A percentile compares a stretch with the other conserved stretches of the same genome.
These are phyloP conservation scores for Solanum hybrid DNA, from an alignment of 305 asterid genomes.

Conservation along the genomic window DNA sequence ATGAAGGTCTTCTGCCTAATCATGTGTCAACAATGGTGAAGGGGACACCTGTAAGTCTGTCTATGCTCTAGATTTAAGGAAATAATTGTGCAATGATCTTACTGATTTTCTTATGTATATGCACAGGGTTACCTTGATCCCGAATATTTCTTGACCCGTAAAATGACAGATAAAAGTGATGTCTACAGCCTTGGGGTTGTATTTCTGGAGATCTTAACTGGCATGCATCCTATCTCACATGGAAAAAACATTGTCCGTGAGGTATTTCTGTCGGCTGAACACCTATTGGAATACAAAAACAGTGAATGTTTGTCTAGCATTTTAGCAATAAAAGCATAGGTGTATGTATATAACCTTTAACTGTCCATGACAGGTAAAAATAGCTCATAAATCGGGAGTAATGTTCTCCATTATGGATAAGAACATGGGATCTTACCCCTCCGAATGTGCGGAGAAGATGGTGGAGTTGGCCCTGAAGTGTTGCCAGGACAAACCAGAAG, in stretches of 20 bases:
- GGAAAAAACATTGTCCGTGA: slow-evolving; percentile 87
- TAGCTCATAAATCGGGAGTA: slow-evolving; percentile 52
- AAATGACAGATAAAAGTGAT: slow-evolving; percentile 80
- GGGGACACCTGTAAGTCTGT: slow-evolving; percentile 77
- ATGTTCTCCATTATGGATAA: slow-evolving; percentile 63
- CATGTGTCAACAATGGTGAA: slow-evolving; percentile 72
- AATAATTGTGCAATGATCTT: background rate
- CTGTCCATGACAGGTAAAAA: slow-evolving; percentile 38
- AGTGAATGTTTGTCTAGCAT: background rate
- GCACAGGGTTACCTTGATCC: slow-evolving; percentile 92
- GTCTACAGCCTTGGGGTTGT: slow-evolving; percentile 90
- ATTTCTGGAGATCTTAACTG: slow-evolving; percentile 71
- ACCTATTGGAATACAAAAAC: background rate
- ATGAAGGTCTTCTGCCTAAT: slow-evolving; percentile 34
- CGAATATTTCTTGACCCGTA: slow-evolving; percentile 64
- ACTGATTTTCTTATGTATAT: slow-evolving; percentile 1
- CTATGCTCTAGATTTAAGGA: background rate
- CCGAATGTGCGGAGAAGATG: slow-evolving; percentile 53
- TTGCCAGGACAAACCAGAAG: slow-evolving; percentile 62
- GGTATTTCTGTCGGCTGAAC: slow-evolving; percentile 25
- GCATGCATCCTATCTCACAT: slow-evolving; percentile 78
- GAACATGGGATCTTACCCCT: slow-evolving; percentile 64
- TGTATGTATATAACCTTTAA: background rate
- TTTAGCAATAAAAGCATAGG: background rate
- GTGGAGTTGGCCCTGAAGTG: slow-evolving; percentile 59